Evolutionary conservation across 306 rosid species (phyloP).

Genomic region (Lupinus albus): DNA sequence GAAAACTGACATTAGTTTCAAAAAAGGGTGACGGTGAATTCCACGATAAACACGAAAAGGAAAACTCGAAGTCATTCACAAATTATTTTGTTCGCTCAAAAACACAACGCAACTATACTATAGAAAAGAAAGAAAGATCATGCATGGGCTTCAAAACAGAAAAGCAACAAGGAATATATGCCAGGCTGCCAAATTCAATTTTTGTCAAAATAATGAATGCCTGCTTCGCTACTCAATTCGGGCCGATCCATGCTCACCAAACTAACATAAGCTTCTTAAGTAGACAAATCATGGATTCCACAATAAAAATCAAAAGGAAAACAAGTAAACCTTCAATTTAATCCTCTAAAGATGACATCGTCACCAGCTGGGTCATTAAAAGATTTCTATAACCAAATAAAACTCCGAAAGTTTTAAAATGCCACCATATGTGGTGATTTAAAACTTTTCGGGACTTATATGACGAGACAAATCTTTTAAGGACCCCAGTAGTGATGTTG

Average conservation of each 20-base stretch:
- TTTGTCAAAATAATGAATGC: not conserved
- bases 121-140: not conserved
- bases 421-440: too few species aligned
- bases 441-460: too few species aligned
- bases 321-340: too few species aligned
- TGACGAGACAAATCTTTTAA: too few species aligned
- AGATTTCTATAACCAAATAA: too few species aligned
- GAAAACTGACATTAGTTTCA: conserved; percentile 1
- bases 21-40: not conserved
- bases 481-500: too few species aligned
- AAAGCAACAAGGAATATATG: not conserved
- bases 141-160: not conserved
- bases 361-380: too few species aligned
- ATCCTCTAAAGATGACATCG: too few species aligned
- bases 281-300: not conserved
- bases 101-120: not conserved
- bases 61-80: not conserved
- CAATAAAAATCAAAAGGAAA: not conserved
- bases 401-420: too few species aligned
- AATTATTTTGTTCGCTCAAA: not conserved
- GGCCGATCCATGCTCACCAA: not conserved
- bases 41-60: not conserved
- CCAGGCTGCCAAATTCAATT: not conserved
- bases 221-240: not conserved
- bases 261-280: not conserved